Conservation (phyloP, 768 basidiomycete species). For the Scleroderma bovista region DNA sequence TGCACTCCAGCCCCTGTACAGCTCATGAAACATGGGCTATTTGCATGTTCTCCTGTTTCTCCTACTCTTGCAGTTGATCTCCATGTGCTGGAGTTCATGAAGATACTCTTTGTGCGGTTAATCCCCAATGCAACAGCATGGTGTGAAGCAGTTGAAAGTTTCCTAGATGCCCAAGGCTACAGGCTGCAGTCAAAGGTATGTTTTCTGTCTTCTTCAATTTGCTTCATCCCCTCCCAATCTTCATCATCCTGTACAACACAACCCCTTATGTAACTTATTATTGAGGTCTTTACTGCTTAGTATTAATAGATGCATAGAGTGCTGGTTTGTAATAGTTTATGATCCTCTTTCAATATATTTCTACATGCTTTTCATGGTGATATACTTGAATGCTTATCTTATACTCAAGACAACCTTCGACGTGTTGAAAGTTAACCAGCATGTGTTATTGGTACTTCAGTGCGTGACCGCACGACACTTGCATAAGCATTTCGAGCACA, state of each 20-base stretch:
- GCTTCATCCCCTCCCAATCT: background rate
- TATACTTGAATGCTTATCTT: background rate
- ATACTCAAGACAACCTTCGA: constrained; percentile 19
- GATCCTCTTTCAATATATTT: background rate
- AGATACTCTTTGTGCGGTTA: constrained; percentile 5
- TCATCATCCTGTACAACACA: background rate
- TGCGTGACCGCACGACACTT: too few species aligned
- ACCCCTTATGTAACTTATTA: background rate
- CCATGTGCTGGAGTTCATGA: constrained; percentile 25
- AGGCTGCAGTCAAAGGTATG: constrained; percentile 9
- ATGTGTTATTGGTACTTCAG: too few species aligned
- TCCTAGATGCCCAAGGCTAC: constrained; percentile 8
- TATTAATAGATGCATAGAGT: too few species aligned
- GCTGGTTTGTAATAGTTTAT: too few species aligned
- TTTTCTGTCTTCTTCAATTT: background rate
- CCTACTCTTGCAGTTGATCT: constrained; percentile 30
- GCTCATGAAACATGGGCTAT: constrained; percentile 20
- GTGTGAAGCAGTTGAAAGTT: constrained; percentile 10
- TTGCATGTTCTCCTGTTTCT: constrained; percentile 22
- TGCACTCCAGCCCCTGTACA: constrained; percentile 16
- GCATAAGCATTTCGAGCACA: too few species aligned
- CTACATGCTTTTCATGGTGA: too few species aligned
- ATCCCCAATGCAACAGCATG: constrained; percentile 7
- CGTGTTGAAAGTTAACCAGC: too few species aligned
- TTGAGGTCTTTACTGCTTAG: too few species aligned